phyloP scores from a whole-genome alignment of 345 rosid species.

The Euphorbia tirucalli region DNA sequence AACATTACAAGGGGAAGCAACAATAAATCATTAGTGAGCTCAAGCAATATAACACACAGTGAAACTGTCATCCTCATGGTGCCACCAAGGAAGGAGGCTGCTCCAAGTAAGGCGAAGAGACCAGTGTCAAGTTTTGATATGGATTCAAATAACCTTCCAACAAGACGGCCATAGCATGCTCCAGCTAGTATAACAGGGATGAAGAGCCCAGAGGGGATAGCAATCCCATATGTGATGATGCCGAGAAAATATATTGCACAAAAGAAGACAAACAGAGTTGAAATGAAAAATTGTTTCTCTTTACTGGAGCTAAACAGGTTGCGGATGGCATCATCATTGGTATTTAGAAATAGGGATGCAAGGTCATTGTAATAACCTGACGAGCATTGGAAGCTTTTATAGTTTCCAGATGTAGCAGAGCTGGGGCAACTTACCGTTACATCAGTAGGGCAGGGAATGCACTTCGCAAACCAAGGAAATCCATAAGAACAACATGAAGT shows the following conservation, averaged over 20 bases:
- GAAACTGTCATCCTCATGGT: conserved; percentile 99
- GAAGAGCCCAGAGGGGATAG: conserved; percentile 91
- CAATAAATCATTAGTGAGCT: conserved; percentile 72
- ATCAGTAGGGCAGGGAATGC: conserved; percentile 66
- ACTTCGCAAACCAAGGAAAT: conserved; percentile 74
- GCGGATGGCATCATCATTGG: conserved; percentile 88
- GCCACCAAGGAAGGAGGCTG: conserved; percentile 95
- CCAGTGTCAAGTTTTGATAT: conserved; percentile 65
- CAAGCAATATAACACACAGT: conserved; percentile 84
- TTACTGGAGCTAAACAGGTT: conserved; percentile 55
- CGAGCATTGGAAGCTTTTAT: conserved; percentile 80
- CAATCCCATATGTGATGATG: conserved; percentile 84
- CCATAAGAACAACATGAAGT: conserved; percentile 87
- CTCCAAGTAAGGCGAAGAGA: conserved; percentile 84
- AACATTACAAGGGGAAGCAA: conserved; percentile 90
- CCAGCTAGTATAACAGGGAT: conserved; percentile 97
- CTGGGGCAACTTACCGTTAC: conserved; percentile 63
- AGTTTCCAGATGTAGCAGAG: conserved; percentile 47
- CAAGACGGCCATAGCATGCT: conserved; percentile 82
- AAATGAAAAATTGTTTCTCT: conserved; percentile 56
- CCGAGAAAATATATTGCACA: conserved; percentile 66
- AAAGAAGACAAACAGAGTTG: conserved; percentile 68
- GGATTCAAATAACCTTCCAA: conserved; percentile 58
- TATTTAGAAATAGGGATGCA: conserved; percentile 83
- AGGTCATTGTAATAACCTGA: conserved; percentile 77